A percentile compares a stretch with the other conserved stretches of the same genome.
These are phyloP conservation scores for Cylindrodendrum hubeiense DNA, from an alignment of 2,329 filamentous ascomycete species.

Conservation along the genomic window DNA sequence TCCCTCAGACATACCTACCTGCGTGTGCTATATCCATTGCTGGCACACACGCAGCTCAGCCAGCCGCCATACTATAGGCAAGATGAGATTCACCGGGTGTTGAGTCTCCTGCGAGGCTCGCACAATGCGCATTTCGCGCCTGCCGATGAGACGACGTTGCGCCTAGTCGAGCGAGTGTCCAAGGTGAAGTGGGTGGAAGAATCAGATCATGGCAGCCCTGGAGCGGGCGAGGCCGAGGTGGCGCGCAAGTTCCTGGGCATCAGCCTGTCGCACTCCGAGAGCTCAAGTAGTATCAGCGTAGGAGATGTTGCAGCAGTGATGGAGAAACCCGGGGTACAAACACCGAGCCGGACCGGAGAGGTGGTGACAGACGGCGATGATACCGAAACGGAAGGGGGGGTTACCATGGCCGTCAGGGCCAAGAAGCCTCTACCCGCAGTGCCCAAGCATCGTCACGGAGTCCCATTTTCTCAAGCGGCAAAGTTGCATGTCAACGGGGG, in stretches of 20 bases:
- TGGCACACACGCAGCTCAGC: conserved; percentile 91
- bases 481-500: conserved; percentile 45
- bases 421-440: conserved; percentile 67
- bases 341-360: conserved; percentile 72
- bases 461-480: conserved; percentile 54
- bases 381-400: conserved; percentile 37
- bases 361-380: conserved; percentile 41
- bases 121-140: conserved; percentile 82
- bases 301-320: conserved; percentile 82
- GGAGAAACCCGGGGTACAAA: conserved; percentile 86
- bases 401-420: conserved; percentile 45
- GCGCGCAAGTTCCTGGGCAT: conserved; percentile 76
- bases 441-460: conserved; percentile 68
- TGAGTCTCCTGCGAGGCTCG: conserved; percentile 76
- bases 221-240: conserved; percentile 58
- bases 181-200: conserved; percentile 76
- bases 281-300: conserved; percentile 81
- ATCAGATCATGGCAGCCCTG: conserved; percentile 42
- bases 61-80: conserved; percentile 92
- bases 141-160: conserved; percentile 82
- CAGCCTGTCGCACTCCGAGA: conserved; percentile 73
- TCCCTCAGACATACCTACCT: conserved; percentile 92
- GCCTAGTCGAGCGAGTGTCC: conserved; percentile 81
- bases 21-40: conserved; percentile 88
- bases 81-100: conserved; percentile 82